These are phyloP conservation scores for Metschnikowia matae DNA, from an alignment of 805 yeast species.

Conservation along the genomic window DNA sequence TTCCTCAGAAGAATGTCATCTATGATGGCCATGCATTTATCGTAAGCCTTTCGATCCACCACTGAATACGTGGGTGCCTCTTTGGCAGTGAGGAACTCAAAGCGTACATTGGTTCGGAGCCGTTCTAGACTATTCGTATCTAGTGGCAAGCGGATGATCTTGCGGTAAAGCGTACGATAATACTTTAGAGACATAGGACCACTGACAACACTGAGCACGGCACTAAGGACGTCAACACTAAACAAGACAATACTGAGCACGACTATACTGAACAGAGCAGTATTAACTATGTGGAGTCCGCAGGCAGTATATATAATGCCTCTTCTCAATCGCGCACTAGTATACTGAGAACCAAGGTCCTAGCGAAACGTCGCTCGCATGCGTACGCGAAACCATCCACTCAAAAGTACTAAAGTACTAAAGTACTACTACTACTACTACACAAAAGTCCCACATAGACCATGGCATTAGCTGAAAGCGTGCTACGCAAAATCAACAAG, in stretches of 20 bases:
- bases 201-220: too few relatives aligned
- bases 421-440: background rate
- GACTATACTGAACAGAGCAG: background rate
- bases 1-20: constrained; percentile 27
- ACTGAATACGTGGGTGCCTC: constrained; percentile 10
- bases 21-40: constrained; percentile 11
- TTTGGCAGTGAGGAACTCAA: constrained; percentile 11
- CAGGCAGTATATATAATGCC: background rate
- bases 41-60: constrained; percentile 14
- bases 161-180: constrained; percentile 24
- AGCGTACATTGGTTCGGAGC: constrained; percentile 13
- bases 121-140: constrained; percentile 15
- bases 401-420: background rate
- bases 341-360: background rate
- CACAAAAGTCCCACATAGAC: constrained; percentile 3
- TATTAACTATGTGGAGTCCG: background rate
- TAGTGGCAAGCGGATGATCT: constrained; percentile 30
- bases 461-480: constrained; percentile 44
- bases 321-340: background rate
- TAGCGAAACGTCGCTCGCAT: background rate
- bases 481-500: constrained; percentile 37
- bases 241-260: background rate
- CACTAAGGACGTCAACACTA: too few relatives aligned
- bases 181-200: background rate
- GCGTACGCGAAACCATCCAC: constrained; percentile 1